A percentile compares a stretch with the other conserved stretches of the same genome.
Evolutionary conservation across 169 alveolate genomes (phyloP).

Genomic region (Besnoitia besnoiti): DNA sequence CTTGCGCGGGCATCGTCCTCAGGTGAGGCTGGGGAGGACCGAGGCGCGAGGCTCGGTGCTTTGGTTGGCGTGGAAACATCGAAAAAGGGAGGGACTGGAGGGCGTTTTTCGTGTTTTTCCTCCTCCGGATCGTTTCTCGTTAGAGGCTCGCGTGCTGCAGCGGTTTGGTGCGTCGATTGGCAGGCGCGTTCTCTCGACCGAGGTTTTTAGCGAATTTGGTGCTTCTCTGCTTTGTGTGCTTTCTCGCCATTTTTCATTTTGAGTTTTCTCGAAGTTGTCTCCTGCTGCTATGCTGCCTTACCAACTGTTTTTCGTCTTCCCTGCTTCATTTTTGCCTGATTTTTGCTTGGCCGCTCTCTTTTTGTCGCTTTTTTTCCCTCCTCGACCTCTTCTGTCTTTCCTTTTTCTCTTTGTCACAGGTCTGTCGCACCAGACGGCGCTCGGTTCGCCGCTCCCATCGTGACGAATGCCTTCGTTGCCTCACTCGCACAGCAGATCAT

Average conservation of each 20-base stretch:
- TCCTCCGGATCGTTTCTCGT: background rate
- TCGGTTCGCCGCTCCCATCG: conserved; percentile 22
- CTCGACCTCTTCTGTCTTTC: background rate
- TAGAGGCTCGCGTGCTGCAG: background rate
- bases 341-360: background rate
- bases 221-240: background rate
- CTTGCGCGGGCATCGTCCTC: background rate
- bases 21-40: too few species aligned
- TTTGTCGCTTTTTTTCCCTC: background rate
- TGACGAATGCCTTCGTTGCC: background rate
- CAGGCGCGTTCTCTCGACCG: too few species aligned
- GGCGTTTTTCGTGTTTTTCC: background rate
- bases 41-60: too few species aligned
- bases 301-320: background rate
- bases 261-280: background rate
- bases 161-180: too few species aligned
- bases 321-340: background rate
- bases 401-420: background rate
- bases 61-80: too few species aligned
- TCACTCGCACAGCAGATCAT: background rate
- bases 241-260: too few species aligned
- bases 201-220: too few species aligned
- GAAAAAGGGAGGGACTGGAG: background rate
- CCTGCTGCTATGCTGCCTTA: too few species aligned
- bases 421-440: background rate